Conservation (phyloP, 1,284 basidiomycete genomes). For the Puccinia triticina region DNA sequence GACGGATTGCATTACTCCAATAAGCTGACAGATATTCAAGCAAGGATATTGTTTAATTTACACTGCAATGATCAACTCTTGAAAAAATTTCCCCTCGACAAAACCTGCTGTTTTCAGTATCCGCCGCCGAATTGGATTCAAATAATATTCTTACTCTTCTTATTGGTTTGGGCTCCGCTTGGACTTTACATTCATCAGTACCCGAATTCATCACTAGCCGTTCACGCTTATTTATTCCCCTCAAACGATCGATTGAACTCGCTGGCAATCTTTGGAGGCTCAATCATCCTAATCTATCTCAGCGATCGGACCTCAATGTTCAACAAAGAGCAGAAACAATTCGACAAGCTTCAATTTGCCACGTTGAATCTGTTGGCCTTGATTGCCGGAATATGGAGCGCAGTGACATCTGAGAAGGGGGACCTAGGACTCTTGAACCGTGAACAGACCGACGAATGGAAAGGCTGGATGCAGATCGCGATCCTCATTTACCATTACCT, state of each 20-base stretch:
- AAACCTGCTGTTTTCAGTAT: conserved; percentile 80
- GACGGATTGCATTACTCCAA: conserved; percentile 82
- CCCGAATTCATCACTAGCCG: conserved; percentile 12
- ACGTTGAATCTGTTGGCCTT: conserved; percentile 67
- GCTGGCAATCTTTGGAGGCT: conserved; percentile 69
- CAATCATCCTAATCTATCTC: conserved; percentile 70
- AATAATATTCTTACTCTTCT: conserved; percentile 65
- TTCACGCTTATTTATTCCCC: conserved; percentile 62
- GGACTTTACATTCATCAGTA: conserved; percentile 61
- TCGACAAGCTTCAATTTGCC: conserved; percentile 70
- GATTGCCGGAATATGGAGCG: conserved; percentile 68
- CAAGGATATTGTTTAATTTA: conserved; percentile 76
- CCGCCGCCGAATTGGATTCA: conserved; percentile 71
- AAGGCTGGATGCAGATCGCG: conserved; percentile 91
- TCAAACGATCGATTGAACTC: conserved; percentile 60
- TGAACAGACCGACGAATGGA: conserved; percentile 92
- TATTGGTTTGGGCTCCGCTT: conserved; percentile 68
- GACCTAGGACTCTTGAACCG: conserved; percentile 84
- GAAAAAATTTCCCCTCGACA: conserved; percentile 72
- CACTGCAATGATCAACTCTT: conserved; percentile 76
- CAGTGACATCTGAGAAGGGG: conserved; percentile 71
- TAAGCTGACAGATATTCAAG: conserved; percentile 70
- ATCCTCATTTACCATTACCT: conserved; percentile 87
- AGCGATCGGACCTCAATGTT: conserved; percentile 81
- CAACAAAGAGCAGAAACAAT: conserved; percentile 84